These are phyloP conservation scores for Xerocomus potaroensis DNA, from an alignment of 768 basidiomycete genomes.

Conservation along the genomic window DNA sequence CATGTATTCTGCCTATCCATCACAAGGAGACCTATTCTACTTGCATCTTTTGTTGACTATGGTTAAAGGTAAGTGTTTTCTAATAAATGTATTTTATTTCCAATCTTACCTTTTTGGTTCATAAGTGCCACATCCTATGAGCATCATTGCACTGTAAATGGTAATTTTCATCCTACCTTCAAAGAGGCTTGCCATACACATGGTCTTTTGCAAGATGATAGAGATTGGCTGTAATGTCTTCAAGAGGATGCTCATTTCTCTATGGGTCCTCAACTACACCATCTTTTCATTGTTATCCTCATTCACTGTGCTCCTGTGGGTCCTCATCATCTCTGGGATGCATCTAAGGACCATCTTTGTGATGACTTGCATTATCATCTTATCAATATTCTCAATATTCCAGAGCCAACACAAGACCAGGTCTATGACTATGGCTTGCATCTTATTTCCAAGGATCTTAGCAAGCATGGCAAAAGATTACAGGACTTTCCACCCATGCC, in stretches of 20 bases:
- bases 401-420: conserved; percentile 14
- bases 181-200: conserved; percentile 8
- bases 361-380: not conserved
- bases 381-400: not conserved
- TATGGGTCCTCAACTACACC: conserved; percentile 32
- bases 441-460: not conserved
- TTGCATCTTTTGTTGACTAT: conserved; percentile 37
- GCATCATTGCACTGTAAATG: conserved; percentile 25
- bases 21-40: conserved; percentile 38
- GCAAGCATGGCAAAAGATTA: not conserved
- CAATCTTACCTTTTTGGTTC: too few species aligned
- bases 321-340: conserved; percentile 18
- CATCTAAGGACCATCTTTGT: not conserved
- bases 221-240: conserved; percentile 43
- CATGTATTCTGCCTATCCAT: conserved; percentile 15
- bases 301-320: conserved; percentile 28
- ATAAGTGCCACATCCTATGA: conserved; percentile 26
- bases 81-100: too few species aligned
- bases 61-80: conserved; percentile 20
- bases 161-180: conserved; percentile 27
- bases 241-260: conserved; percentile 38
- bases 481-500: not conserved
- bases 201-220: conserved; percentile 45
- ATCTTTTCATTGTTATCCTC: conserved; percentile 41
- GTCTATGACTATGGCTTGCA: conserved; percentile 3